Evolutionary conservation across 1,284 basidiomycete genomes (phyloP).

Genomic region (Boletellus sp.): DNA sequence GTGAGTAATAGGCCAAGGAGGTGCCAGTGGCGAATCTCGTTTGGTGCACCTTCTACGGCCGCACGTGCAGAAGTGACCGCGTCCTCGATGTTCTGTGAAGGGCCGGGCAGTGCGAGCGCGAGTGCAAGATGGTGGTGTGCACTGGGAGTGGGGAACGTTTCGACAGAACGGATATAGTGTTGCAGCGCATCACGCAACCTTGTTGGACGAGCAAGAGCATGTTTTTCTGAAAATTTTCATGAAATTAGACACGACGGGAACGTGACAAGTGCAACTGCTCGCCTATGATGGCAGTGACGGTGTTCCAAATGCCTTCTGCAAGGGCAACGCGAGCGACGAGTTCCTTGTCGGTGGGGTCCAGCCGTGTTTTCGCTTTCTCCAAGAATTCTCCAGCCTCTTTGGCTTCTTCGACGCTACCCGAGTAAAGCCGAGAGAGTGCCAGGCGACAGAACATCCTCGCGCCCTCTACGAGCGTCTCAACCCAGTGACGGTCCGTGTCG

Average conservation of each 20-base stretch:
- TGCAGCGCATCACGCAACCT: constrained; percentile 60
- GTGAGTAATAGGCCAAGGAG: constrained; percentile 82
- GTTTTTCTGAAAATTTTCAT: constrained; percentile 49
- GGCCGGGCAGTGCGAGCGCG: constrained; percentile 64
- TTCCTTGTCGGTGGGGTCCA: constrained; percentile 45
- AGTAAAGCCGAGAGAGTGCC: constrained; percentile 35
- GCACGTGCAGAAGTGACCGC: constrained; percentile 70
- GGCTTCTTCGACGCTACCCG: constrained; percentile 45
- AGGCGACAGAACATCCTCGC: constrained; percentile 68
- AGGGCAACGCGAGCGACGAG: constrained; percentile 55
- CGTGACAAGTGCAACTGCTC: constrained; percentile 5
- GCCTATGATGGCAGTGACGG: constrained; percentile 62
- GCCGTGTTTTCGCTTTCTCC: constrained; percentile 50
- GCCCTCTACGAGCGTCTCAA: constrained; percentile 71
- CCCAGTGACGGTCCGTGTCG: constrained; percentile 66
- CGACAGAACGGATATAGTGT: constrained; percentile 54
- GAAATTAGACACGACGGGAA: background rate
- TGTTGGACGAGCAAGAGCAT: constrained; percentile 55
- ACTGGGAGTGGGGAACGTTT: constrained; percentile 55
- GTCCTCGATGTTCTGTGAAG: constrained; percentile 61
- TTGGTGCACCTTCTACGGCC: constrained; percentile 75
- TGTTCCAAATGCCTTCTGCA: constrained; percentile 66
- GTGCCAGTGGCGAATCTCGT: constrained; percentile 86
- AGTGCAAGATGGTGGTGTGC: constrained; percentile 80
- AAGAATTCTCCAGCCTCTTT: constrained; percentile 58